phyloP scores from a whole-genome alignment of 208 protist genomes.

The Leishmania major region DNA sequence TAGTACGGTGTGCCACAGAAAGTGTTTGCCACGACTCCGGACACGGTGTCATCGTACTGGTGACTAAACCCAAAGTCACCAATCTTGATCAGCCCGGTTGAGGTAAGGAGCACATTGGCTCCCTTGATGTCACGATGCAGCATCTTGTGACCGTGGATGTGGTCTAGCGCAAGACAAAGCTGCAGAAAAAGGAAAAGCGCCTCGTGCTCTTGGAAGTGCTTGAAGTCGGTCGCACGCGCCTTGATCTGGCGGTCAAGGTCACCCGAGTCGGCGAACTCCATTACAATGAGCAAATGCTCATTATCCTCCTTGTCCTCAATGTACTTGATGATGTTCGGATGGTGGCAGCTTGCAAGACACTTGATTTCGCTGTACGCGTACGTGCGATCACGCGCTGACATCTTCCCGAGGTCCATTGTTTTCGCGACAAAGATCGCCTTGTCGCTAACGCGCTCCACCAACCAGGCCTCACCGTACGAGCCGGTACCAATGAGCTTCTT shows the following conservation, averaged over 20 bases:
- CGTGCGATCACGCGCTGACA: constrained; percentile 77
- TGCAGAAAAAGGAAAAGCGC: constrained; percentile 88
- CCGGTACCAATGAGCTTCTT: constrained; percentile 87
- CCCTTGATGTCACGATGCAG: constrained; percentile 92
- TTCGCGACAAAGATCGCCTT: constrained; percentile 82
- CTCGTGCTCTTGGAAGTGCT: constrained; percentile 87
- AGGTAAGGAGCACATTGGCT: constrained; percentile 89
- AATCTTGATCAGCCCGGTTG: constrained; percentile 88
- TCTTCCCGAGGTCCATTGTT: constrained; percentile 82
- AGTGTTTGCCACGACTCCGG: constrained; percentile 85
- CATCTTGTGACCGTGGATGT: constrained; percentile 92
- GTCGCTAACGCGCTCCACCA: constrained; percentile 68
- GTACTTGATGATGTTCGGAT: constrained; percentile 89
- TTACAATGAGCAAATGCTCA: constrained; percentile 83
- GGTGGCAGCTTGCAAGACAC: constrained; percentile 77
- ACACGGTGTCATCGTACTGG: constrained; percentile 91
- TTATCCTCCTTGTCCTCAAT: constrained; percentile 85
- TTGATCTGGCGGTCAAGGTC: constrained; percentile 88
- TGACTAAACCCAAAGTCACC: constrained; percentile 92
- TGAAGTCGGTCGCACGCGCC: constrained; percentile 46
- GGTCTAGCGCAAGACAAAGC: constrained; percentile 81
- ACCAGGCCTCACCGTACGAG: constrained; percentile 86
- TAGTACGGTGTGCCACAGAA: constrained; percentile 81
- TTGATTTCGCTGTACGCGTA: constrained; percentile 91
- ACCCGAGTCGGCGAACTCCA: constrained; percentile 90